A percentile compares a stretch with the other conserved stretches of the same genome.
Evolutionary conservation across 129 eudicot species (phyloP).

Genomic region (Solidago caesia): DNA sequence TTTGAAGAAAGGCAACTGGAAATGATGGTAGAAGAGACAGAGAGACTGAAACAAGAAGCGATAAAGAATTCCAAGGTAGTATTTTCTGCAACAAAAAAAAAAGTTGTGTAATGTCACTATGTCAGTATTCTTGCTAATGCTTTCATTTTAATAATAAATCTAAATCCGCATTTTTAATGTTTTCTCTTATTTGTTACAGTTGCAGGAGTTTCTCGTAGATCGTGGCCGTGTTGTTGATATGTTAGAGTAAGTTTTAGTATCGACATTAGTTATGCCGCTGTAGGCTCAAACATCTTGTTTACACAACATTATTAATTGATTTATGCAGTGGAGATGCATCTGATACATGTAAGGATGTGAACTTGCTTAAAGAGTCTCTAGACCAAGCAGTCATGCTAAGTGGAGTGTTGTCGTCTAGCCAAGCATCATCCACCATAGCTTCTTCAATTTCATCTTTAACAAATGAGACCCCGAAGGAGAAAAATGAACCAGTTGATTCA

Average conservation of each 20-base stretch:
- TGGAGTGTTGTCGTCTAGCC: neutral
- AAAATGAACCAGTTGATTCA: neutral
- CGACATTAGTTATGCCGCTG: slow-evolving; percentile 6
- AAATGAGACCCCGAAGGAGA: neutral
- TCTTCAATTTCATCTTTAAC: neutral
- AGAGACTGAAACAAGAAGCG: slow-evolving; percentile 50
- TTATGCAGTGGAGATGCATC: slow-evolving; percentile 68
- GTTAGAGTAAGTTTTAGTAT: slow-evolving; percentile 30
- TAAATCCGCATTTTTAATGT: neutral
- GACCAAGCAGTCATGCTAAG: neutral
- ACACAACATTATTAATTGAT: neutral
- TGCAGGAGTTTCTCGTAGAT: slow-evolving; percentile 59
- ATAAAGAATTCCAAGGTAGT: slow-evolving; percentile 64
- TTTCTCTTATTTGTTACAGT: slow-evolving; percentile 36
- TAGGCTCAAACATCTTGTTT: slow-evolving; percentile 7
- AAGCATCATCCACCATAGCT: neutral
- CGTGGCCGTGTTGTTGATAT: slow-evolving; percentile 54
- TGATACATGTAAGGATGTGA: slow-evolving; percentile 36
- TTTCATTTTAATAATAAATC: neutral
- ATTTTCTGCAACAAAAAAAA: neutral
- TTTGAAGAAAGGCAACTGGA: slow-evolving; percentile 47
- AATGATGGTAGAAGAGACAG: slow-evolving; percentile 47
- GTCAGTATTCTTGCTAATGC: too few species aligned
- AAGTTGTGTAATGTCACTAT: neutral
- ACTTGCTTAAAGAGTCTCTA: neutral